Evolutionary conservation across 1,284 basidiomycete species (phyloP).

Genomic region (Schizophyllum amplum): DNA sequence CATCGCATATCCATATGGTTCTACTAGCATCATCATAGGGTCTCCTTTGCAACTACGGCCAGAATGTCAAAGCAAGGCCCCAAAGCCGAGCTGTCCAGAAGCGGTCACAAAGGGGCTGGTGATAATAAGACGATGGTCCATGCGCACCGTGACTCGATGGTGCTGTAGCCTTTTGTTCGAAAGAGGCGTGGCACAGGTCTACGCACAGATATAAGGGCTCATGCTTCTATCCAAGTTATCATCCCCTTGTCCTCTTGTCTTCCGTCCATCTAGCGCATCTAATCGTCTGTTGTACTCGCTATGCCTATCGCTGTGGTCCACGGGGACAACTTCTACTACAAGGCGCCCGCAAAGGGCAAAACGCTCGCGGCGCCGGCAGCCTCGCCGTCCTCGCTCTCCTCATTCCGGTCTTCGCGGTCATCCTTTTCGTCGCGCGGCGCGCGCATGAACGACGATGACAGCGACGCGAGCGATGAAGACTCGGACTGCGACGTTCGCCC

Average conservation of each 20-base stretch:
- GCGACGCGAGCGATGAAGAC: conserved; percentile 9
- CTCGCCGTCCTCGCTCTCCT: background rate
- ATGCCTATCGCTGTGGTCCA: background rate
- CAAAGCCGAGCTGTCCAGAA: no score
- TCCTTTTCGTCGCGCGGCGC: background rate
- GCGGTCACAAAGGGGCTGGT: no score
- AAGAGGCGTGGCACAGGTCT: no score
- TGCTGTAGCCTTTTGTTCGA: background rate
- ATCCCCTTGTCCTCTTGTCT: background rate
- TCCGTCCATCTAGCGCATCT: background rate
- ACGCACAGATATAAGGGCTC: background rate
- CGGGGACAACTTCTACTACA: background rate
- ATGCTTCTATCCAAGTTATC: background rate
- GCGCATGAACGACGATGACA: conserved; percentile 1
- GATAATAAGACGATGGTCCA: no score
- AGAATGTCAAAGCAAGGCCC: no score
- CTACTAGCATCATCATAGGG: no score
- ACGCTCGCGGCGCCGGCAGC: background rate
- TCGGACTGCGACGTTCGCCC: conserved; percentile 5
- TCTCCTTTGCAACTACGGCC: no score
- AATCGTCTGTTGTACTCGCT: background rate
- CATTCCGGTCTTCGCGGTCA: background rate
- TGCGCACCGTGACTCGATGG: background rate
- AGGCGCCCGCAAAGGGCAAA: background rate
- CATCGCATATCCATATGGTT: no score